These are phyloP conservation scores for Paecilomyces dactylethromorphus DNA, from an alignment of 2,329 filamentous ascomycete species.

Conservation along the genomic window DNA sequence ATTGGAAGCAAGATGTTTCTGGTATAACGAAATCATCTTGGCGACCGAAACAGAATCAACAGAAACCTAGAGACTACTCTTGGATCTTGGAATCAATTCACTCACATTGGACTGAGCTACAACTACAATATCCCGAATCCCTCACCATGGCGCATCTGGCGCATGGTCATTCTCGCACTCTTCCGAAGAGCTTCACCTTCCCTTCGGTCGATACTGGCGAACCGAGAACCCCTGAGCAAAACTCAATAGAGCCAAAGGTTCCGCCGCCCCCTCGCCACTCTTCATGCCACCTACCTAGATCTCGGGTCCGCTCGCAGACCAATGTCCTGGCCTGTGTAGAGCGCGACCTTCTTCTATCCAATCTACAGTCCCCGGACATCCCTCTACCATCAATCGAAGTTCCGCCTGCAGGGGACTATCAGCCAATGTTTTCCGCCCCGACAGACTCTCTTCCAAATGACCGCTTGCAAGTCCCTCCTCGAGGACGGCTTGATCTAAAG, in stretches of 20 bases:
- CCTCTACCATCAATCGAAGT: conserved; percentile 40
- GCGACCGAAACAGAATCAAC: neutral
- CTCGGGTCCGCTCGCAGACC: conserved; percentile 31
- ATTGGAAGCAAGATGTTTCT: neutral
- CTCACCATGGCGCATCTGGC: conserved; percentile 32
- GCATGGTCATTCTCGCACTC: conserved; percentile 36
- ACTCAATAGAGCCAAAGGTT: conserved; percentile 29
- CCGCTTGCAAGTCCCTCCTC: conserved; percentile 33
- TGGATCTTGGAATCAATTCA: neutral
- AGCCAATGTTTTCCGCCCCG: conserved; percentile 17
- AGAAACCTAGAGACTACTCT: neutral
- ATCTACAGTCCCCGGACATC: conserved; percentile 27
- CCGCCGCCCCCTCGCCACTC: conserved; percentile 41
- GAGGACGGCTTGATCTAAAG: conserved; percentile 31
- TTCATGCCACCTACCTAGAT: conserved; percentile 33
- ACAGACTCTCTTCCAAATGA: conserved; percentile 22
- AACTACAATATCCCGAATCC: neutral
- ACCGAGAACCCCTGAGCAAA: conserved; percentile 39
- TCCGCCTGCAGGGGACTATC: conserved; percentile 18
- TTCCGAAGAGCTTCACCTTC: conserved; percentile 43
- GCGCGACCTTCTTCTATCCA: conserved; percentile 28
- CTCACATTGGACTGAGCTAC: neutral
- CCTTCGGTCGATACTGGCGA: conserved; percentile 25
- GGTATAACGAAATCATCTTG: neutral
- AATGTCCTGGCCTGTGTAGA: conserved; percentile 27